Evolutionary conservation across 1,284 basidiomycete genomes (phyloP).

Genomic region (Sporisorium scitamineum): DNA sequence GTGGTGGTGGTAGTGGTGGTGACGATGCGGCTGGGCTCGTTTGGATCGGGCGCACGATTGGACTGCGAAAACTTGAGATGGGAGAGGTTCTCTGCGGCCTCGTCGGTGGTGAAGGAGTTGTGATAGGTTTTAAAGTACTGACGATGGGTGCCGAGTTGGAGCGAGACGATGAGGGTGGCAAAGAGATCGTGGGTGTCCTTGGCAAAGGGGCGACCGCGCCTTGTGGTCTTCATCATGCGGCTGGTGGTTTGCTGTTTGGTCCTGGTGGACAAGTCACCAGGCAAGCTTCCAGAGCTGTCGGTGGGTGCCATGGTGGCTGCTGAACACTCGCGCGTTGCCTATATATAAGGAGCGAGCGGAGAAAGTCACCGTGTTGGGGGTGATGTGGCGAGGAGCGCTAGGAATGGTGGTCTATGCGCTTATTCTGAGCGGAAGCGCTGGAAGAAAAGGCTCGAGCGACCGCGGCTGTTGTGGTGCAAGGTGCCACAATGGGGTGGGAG

Average conservation of each 20-base stretch:
- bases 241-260: conserved; percentile 64
- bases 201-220: conserved; percentile 59
- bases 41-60: conserved; percentile 95
- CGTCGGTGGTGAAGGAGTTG: conserved; percentile 96
- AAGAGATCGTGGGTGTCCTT: conserved; percentile 97
- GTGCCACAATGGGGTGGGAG: background rate
- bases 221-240: conserved; percentile 66
- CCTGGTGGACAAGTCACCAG: conserved; percentile 48
- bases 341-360: conserved; percentile 8
- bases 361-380: background rate
- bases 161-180: conserved; percentile 93
- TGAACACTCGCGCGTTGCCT: conserved; percentile 1
- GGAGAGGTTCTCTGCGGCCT: conserved; percentile 91
- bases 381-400: background rate
- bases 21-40: conserved; percentile 94
- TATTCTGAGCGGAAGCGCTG: background rate
- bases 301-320: conserved; percentile 34
- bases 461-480: background rate
- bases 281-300: conserved; percentile 49
- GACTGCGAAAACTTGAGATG: conserved; percentile 99
- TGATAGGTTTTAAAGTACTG: conserved; percentile 95
- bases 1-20: conserved; percentile 99
- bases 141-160: conserved; percentile 87
- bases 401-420: background rate
- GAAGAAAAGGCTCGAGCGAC: conserved; percentile 5